phyloP scores from a whole-genome alignment of 2,329 filamentous ascomycete genomes.

The Trichoderma semiorbis region DNA sequence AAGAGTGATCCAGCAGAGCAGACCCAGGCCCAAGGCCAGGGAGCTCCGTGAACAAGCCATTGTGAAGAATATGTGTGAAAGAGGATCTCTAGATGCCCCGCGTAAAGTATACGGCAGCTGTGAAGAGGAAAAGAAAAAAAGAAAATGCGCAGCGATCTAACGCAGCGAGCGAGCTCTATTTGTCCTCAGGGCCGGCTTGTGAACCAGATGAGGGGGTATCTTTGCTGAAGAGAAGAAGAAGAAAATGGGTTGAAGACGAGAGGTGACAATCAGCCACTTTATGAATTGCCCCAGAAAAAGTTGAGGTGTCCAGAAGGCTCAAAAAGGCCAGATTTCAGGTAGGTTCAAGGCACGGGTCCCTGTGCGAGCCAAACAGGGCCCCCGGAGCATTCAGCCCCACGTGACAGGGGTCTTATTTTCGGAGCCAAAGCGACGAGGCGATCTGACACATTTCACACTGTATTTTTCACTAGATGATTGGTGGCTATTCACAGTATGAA shows the following conservation, averaged over 20 bases:
- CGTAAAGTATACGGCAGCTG: background rate
- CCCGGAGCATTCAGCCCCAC: constrained; percentile 27
- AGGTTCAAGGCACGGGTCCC: constrained; percentile 15
- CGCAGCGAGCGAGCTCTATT: constrained; percentile 29
- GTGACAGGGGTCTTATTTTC: constrained; percentile 26
- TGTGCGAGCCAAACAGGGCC: constrained; percentile 15
- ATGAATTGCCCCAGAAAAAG: constrained; percentile 30
- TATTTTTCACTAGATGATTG: background rate
- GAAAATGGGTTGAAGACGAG: constrained; percentile 29
- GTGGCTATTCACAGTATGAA: background rate
- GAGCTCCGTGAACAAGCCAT: constrained; percentile 62
- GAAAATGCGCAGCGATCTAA: constrained; percentile 27
- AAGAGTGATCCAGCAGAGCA: constrained; percentile 87
- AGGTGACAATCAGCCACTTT: constrained; percentile 32
- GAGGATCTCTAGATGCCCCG: constrained; percentile 15
- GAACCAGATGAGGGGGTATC: constrained; percentile 28
- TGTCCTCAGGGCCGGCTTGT: constrained; percentile 31
- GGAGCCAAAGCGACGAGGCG: background rate
- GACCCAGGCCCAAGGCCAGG: constrained; percentile 77
- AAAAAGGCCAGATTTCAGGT: constrained; percentile 51
- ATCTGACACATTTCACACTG: background rate
- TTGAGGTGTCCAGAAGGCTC: constrained; percentile 44
- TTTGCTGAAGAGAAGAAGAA: constrained; percentile 27
- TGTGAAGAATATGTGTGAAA: constrained; percentile 25
- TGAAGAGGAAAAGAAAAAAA: constrained; percentile 22